A percentile compares a stretch with the other conserved stretches of the same genome.
These are phyloP conservation scores for Talaromyces sp. DNA, from an alignment of 2,329 filamentous ascomycete genomes.

Conservation along the genomic window DNA sequence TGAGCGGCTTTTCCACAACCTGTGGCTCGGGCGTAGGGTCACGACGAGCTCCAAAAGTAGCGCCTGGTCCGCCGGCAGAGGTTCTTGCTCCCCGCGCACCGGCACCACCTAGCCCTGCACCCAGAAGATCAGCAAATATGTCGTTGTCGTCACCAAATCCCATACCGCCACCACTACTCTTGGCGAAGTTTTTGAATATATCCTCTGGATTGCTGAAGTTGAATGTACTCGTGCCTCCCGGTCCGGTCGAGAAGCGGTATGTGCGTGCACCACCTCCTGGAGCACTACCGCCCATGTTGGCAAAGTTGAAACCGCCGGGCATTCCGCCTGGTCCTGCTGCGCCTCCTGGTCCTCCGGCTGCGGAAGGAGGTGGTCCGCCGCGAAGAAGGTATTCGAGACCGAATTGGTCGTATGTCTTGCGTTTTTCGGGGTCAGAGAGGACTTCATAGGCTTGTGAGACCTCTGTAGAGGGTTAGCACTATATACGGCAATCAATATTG, in stretches of 20 bases:
- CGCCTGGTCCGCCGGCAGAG: slow-evolving; percentile 24
- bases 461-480: slow-evolving; percentile 50
- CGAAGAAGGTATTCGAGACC: slow-evolving; percentile 88
- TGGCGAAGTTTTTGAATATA: slow-evolving; percentile 82
- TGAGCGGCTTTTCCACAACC: slow-evolving; percentile 79
- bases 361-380: slow-evolving; percentile 65
- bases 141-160: slow-evolving; percentile 50
- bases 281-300: slow-evolving; percentile 45
- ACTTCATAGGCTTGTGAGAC: slow-evolving; percentile 98
- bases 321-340: slow-evolving; percentile 36
- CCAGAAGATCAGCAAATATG: slow-evolving; percentile 52
- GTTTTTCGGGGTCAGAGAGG: slow-evolving; percentile 92
- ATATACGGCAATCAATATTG: background rate
- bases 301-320: slow-evolving; percentile 50
- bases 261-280: slow-evolving; percentile 48
- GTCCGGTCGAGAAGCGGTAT: slow-evolving; percentile 47
- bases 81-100: slow-evolving; percentile 37
- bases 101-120: slow-evolving; percentile 37
- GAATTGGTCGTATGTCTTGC: slow-evolving; percentile 90
- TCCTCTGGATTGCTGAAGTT: slow-evolving; percentile 77
- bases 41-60: slow-evolving; percentile 32
- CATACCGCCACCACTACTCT: slow-evolving; percentile 51
- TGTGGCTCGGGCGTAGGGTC: slow-evolving; percentile 74
- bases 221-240: slow-evolving; percentile 65
- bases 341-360: slow-evolving; percentile 43